Evolutionary conservation across 2,329 filamentous ascomycete species (phyloP), one percentile per base, ranked within the genome.

Genomic region (Diaporthe vaccinii): DNA sequence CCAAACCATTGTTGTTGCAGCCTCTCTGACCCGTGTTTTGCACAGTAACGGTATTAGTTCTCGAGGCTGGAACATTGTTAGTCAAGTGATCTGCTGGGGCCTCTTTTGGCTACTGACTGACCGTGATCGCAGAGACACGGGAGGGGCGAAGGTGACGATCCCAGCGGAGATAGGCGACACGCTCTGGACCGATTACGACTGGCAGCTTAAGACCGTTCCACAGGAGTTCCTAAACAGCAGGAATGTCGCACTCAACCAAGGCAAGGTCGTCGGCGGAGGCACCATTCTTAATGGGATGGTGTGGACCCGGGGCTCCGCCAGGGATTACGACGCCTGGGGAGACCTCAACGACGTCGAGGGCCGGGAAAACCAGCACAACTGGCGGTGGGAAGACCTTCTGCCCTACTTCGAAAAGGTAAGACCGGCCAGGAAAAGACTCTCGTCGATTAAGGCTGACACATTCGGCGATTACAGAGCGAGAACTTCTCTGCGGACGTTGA

Each of bases 341-440:
- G 80, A 81, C 4, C 79, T 87, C 6, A 85, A 85, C 0, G 86
- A 85, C 61, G 79, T 81, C 0, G 84, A 82, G 22, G 53, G 39
- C 15, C 36, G 41, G 55, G 17, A 34, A 22, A 70, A 49, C 10
- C 17, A 25, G 15, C 68, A 76, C 2, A 74, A 78, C 7, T 87
- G 86, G 86, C 83, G 84, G 25, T 87, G 85, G 84, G 77, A 84
- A 1, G 82, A 81, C 31, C 79, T 91, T 15, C 79, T 87, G 1
- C 87, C 85, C 0, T 90, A 89, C 76, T 87, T 90, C 77, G 82
- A 83, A 39, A 89, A 89, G 82, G 86, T 86, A 44, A 69, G 41
- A 49, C 4, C 4, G 7, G 22, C 0, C n/a, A 55, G 1, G 9
- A 15, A 8, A 7, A 4, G 17, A 10, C 2, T 53, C 1, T 2